These are phyloP conservation scores for Hymenoscyphus albidus DNA, from an alignment of 2,329 filamentous ascomycete genomes.

Conservation along the genomic window DNA sequence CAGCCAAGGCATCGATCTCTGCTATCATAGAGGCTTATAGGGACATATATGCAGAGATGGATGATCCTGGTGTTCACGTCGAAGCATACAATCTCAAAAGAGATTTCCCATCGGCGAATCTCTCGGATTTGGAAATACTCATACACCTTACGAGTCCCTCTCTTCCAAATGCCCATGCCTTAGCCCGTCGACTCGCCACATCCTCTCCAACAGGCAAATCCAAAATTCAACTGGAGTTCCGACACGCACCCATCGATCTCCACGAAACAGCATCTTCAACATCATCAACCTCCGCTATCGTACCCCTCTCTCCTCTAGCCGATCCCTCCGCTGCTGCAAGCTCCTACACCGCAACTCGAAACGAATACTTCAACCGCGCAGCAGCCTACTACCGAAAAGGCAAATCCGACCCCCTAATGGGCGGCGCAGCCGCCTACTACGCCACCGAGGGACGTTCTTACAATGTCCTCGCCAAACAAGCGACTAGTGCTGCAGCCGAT, in stretches of 20 bases:
- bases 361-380: slow-evolving; percentile 52
- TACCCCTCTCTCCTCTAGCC: slow-evolving; percentile 4
- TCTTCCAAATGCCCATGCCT: slow-evolving; percentile 53
- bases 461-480: slow-evolving; percentile 51
- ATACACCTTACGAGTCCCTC: slow-evolving; percentile 55
- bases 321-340: slow-evolving; percentile 14
- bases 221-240: slow-evolving; percentile 30
- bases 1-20: slow-evolving; percentile 51
- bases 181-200: slow-evolving; percentile 51
- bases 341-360: slow-evolving; percentile 19
- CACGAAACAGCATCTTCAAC: neutral
- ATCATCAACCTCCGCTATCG: slow-evolving; percentile 11
- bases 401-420: slow-evolving; percentile 69
- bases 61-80: slow-evolving; percentile 42
- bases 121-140: slow-evolving; percentile 47
- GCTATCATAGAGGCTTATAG: slow-evolving; percentile 40
- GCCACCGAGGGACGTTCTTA: slow-evolving; percentile 65
- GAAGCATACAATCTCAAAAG: slow-evolving; percentile 51
- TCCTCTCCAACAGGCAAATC: slow-evolving; percentile 11
- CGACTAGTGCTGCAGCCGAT: slow-evolving; percentile 66
- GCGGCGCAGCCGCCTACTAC: slow-evolving; percentile 74
- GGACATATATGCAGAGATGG: slow-evolving; percentile 37
- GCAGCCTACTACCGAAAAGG: slow-evolving; percentile 54
- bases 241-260: slow-evolving; percentile 27
- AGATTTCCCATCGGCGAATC: slow-evolving; percentile 51